phyloP scores from a whole-genome alignment of 1,139 yeast genomes.

The Protomyces lactucae-debilis region DNA sequence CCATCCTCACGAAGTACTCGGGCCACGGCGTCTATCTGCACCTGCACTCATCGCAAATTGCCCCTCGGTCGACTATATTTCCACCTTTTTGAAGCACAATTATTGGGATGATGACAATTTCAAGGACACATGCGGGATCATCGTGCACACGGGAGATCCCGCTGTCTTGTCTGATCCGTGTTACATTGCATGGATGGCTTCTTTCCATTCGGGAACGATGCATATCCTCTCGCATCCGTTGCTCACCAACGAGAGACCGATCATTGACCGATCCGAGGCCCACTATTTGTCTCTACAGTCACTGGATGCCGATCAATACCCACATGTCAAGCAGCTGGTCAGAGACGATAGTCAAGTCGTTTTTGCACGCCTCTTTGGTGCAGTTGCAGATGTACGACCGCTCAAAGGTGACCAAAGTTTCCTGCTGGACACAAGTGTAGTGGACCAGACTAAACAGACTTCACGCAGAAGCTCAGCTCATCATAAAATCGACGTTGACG shows the following conservation, averaged over 20 bases:
- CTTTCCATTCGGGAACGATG: conserved; percentile 4
- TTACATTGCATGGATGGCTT: conserved; percentile 24
- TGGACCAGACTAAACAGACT: background rate
- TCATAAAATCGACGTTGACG: background rate
- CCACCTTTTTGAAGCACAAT: conserved; percentile 29
- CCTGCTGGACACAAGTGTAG: background rate
- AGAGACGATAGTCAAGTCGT: background rate
- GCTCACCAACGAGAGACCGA: background rate
- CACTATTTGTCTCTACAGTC: background rate
- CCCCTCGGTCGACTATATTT: conserved; percentile 55
- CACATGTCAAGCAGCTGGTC: background rate
- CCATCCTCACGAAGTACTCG: conserved; percentile 68
- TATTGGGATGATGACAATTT: conserved; percentile 32
- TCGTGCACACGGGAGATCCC: conserved; percentile 35
- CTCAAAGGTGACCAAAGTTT: background rate
- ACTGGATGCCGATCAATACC: background rate
- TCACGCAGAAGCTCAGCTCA: no score
- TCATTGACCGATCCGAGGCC: background rate
- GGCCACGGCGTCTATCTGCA: conserved; percentile 53
- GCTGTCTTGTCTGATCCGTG: conserved; percentile 18
- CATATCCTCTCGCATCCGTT: conserved; percentile 2
- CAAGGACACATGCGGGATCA: conserved; percentile 35
- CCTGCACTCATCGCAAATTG: conserved; percentile 68
- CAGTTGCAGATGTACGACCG: background rate
- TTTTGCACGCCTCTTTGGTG: background rate